Conservation (phyloP, 2,329 filamentous ascomycete species). For the Epichloe baconii region DNA sequence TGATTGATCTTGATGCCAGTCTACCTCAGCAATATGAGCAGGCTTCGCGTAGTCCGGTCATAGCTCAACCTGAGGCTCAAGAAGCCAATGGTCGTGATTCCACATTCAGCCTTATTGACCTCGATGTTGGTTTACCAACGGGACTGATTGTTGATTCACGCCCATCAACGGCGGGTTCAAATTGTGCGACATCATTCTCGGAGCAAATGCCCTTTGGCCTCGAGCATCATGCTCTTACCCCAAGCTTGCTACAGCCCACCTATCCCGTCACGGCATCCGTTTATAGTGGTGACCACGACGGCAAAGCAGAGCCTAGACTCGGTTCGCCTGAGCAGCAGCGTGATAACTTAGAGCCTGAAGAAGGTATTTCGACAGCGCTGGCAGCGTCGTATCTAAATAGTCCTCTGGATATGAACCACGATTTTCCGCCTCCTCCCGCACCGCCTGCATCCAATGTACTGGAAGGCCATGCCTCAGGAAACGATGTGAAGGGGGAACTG, state of each 20-base stretch:
- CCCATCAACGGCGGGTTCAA: not conserved
- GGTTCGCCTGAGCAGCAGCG: not conserved
- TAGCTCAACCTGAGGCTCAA: not conserved
- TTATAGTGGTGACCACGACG: not conserved
- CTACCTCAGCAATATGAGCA: conserved; percentile 20
- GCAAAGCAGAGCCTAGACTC: not conserved
- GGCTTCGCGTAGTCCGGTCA: not conserved
- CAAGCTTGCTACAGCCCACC: not conserved
- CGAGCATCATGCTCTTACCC: not conserved
- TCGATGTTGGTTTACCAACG: not conserved
- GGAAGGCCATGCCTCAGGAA: conserved; percentile 14
- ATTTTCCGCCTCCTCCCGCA: not conserved
- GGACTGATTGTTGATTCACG: not conserved
- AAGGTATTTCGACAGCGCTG: not conserved
- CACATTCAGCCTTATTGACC: not conserved
- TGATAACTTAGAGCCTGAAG: not conserved
- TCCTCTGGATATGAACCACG: not conserved
- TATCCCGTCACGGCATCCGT: not conserved
- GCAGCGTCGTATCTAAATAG: not conserved
- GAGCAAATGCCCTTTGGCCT: not conserved
- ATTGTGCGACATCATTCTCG: not conserved
- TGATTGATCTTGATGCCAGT: conserved; percentile 43
- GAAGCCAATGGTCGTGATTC: not conserved
- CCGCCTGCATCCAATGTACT: not conserved
- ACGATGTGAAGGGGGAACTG: conserved; percentile 19